Evolutionary conservation across 306 rosid species (phyloP).

Genomic region (Cicer arietinum): DNA sequence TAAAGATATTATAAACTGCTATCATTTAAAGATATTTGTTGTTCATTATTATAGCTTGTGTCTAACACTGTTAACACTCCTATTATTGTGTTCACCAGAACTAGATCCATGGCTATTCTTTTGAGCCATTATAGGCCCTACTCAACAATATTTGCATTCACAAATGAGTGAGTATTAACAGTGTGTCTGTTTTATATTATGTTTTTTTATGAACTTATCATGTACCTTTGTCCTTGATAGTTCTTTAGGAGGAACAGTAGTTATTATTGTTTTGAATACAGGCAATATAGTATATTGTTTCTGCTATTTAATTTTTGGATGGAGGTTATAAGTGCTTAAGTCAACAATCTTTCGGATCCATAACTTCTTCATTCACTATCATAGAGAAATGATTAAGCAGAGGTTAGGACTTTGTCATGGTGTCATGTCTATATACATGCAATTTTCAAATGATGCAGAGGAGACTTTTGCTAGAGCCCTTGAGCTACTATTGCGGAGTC

Average conservation of each 20-base stretch:
- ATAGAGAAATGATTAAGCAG: constrained; percentile 80
- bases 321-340: background rate
- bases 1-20: background rate
- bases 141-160: no score
- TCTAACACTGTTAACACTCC: constrained; percentile 74
- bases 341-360: background rate
- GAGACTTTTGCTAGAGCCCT: no score
- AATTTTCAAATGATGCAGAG: no score
- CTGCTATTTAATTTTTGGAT: no score
- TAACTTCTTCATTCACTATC: constrained; percentile 30
- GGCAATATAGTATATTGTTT: background rate
- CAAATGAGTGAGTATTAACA: no score
- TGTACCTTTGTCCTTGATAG: no score
- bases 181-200: no score
- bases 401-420: constrained; percentile 78
- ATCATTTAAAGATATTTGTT: background rate
- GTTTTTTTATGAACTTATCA: no score
- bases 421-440: constrained; percentile 23
- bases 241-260: background rate
- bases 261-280: constrained; percentile 13
- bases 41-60: background rate
- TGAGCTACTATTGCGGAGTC: constrained; percentile 51
- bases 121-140: background rate
- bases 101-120: constrained; percentile 90
- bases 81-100: constrained; percentile 84